Evolutionary conservation across 1,139 yeast species (phyloP), one percentile per base, ranked within the genome.

Genomic region (Saccharomyces hybrid): DNA sequence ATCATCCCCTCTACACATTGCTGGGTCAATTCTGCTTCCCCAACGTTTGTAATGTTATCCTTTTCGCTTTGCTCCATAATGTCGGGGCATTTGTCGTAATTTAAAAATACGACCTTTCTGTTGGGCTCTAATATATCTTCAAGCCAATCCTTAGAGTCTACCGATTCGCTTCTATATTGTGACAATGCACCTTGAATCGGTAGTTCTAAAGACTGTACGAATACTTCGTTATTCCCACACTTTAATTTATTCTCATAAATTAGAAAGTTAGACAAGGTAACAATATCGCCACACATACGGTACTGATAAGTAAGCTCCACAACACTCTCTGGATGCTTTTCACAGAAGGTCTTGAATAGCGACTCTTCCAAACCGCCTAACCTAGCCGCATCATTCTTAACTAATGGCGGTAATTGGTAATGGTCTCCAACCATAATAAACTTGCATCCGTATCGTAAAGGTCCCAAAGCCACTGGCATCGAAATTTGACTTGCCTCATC

Each of bases 401-500:
- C 89, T 55, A 91, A 72, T 1, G 98, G 97, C 1, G 96, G 95
- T 32, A 95, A 74, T 68, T 95, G 99, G 61, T 80, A 81, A 67
- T 93, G 98, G 67, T 95, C 99, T 4, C 99, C 99, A 9, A 95
- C 98, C 56, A 93, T 76, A 1, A 95, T 78, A 66, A 93, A 93
- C 68, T 80, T 86, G 49, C 86, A 84, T 38, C 93, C 85, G 58
- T 80, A 81, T 38, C 91, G 71, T 48, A 93, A 69, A 0, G 99
- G 98, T 0, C 99, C 99, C 29, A 93, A 70, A 62, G 95, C 87
- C 3, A 88, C 78, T 0, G 99, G 99, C 75, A 93, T 76, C 0
- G 97, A 84, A 0, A 91, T 88, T 66, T 93, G 99, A 0, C 98
- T 90, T 0, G 99, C 98, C 68, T 93, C 99, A 68, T 93, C 99